These are phyloP conservation scores for Zhuliangozyma blackwelliae DNA, from an alignment of 1,139 yeast species.

Conservation along the genomic window DNA sequence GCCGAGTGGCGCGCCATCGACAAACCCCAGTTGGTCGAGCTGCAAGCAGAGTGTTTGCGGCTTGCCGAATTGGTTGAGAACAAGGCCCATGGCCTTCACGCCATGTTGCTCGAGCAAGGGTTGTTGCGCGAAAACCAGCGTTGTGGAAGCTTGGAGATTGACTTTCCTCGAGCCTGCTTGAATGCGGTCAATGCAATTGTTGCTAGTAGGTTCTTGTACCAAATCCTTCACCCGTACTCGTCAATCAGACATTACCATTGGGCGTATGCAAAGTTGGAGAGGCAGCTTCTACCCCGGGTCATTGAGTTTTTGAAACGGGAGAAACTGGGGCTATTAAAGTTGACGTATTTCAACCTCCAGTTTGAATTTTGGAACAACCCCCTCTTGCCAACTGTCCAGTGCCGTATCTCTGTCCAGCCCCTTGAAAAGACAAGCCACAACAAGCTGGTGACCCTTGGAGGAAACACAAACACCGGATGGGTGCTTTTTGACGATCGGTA, in stretches of 20 bases:
- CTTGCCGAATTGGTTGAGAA: conserved; percentile 13
- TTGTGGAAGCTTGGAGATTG: conserved; percentile 7
- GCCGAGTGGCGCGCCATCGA: conserved; percentile 13
- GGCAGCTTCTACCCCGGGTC: conserved; percentile 26
- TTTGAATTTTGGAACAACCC: conserved; percentile 13
- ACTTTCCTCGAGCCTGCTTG: conserved; percentile 8
- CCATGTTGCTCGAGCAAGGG: conserved; percentile 4
- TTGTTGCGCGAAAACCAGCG: conserved; percentile 4
- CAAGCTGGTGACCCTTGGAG: no score
- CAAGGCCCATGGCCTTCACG: conserved; percentile 9
- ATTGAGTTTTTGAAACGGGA: conserved; percentile 3
- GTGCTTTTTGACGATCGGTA: conserved; percentile 32
- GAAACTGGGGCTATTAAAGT: conserved; percentile 4
- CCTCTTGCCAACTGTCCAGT: conserved; percentile 3
- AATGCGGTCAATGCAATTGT: conserved; percentile 12
- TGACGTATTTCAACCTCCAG: conserved; percentile 20
- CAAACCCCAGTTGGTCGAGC: conserved; percentile 11
- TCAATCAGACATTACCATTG: conserved; percentile 42
- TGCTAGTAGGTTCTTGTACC: conserved; percentile 30
- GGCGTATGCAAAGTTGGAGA: conserved; percentile 41
- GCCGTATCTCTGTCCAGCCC: conserved; percentile 23
- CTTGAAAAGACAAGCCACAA: conserved; percentile 13
- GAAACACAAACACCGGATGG: conserved; percentile 22
- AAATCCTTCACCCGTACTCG: conserved; percentile 29
- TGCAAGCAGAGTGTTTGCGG: conserved; percentile 13